Base-by-base conservation (phyloP, 306 rosid species). In the Fragaria nilgerrensis region DNA sequence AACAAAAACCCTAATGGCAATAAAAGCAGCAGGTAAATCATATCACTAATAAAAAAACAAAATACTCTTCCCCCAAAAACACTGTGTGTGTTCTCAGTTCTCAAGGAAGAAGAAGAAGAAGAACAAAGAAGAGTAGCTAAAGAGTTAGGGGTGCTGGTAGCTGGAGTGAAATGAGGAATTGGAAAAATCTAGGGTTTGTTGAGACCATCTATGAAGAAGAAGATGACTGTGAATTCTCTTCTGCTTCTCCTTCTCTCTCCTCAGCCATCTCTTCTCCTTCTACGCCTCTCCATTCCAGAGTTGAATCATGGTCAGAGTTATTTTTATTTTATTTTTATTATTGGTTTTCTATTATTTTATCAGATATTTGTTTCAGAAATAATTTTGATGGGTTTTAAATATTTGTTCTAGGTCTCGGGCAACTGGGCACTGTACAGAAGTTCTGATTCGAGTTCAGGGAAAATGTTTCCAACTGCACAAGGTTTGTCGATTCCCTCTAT, bases 151-250 rank as follows among this genome's bases (percentile, higher is more conserved):
- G 17, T 63, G 44, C 44, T 63, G 22, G 55, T 73, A 47, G 22
- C 73, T 44, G 17, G 50, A n/a, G 41, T 9, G 50, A 77, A 52
- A 84, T 85, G 91, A 85, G 50, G 78, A 82, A 70, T 53, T 83
- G 91, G 94, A 77, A 85, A 73, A 86, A 87, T 70, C 81, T 90
- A 23, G 88, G 88, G 3, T 68, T 81, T 10, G 96, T 93, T 49
- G 91, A 90, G 20, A 94, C 98, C 75, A 94, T 94, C 69, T 86
- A 91, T 73, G 98, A 93, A 45, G 97, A 94, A 80, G 95, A 88
- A 65, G 77, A 74, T 62, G 77, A 74, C 77, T 84, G 55, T 49
- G 92, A 90, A 29, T 85, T 82, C 50, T 90, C 90, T 22, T 84
- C 93, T 15, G 67, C 91, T n/a, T 78, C 93, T n/a, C 86, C 92